Evolutionary conservation across 495 filamentous ascomycete genomes (phyloP), one percentile per base, ranked within the genome.

Genomic region (Talaromyces liani): DNA sequence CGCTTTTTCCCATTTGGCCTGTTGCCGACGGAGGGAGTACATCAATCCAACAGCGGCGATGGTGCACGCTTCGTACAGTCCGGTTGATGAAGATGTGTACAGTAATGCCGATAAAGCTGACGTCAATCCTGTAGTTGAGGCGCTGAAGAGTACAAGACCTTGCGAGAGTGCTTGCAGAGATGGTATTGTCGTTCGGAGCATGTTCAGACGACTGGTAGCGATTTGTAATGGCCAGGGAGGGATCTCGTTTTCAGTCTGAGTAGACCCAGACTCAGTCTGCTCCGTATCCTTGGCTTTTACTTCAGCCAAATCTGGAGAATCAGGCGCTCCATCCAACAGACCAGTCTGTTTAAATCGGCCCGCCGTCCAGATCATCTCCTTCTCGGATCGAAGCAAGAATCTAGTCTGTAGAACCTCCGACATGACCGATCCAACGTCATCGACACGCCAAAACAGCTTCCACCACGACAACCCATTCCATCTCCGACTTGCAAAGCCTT

Each of bases 361-460:
- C n/a, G 88, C 83, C 4, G 95, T 84, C 76, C 86, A 95, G 59
- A 95, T 86, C 49, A 90, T 77, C 60, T 82, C 84, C 63, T 85
- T 86, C 69, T 97, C 93, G 0, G 92, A 86, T 16, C 82, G 79
- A 2, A 81, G 79, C 3, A 98, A 82, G 73, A 92, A 97, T n/a
- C 80, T 79, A 56, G 79, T 82, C 39, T 84, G 80, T 3, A 97
- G 73, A 60, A 97, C 85, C 64, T 95, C 89, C 2, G 86, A 85
- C 1, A 88, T 84, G 55, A 94, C 85, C 81, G 91, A 87, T 31
- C 82, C 80, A 45, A 98, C 91, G 67, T 98, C 93, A 72, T 98
- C 94, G 54, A 91, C 91, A 12, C 89, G 87, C 91, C 92, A 97
- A 69, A 96, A 87, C 12, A 98, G 84, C 71, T 95, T 96, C 90